Percentiles rank a stretch among this genome's conserved stretches.
Conservation (phyloP, 2,329 filamentous ascomycete species). For the Ophiocordyceps unilateralis region DNA sequence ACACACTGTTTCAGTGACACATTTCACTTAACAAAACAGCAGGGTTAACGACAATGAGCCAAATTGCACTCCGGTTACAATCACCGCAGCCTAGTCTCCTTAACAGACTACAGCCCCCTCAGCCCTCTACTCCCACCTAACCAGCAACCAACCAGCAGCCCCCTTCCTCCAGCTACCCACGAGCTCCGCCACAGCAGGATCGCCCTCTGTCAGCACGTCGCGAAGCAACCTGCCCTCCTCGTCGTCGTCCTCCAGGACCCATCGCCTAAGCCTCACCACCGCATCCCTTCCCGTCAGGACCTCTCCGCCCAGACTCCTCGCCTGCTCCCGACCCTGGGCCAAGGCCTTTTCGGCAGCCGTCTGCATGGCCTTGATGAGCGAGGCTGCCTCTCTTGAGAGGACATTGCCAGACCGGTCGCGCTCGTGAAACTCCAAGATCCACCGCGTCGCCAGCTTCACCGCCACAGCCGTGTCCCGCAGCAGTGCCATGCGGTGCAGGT, state of each 20-base stretch:
- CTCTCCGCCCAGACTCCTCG: slow-evolving; percentile 13
- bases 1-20: no score
- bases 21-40: no score
- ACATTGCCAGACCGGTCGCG: slow-evolving; percentile 17
- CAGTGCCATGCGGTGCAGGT: slow-evolving; percentile 18
- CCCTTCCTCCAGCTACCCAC: slow-evolving; percentile 18
- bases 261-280: slow-evolving; percentile 9
- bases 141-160: slow-evolving; percentile 16
- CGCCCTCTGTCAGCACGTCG: slow-evolving; percentile 4
- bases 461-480: slow-evolving; percentile 21
- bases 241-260: slow-evolving; percentile 11
- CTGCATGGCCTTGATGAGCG: slow-evolving; percentile 17
- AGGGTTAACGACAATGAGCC: no score
- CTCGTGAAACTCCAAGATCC: slow-evolving; percentile 19
- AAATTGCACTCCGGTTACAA: no score
- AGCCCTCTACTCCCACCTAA: slow-evolving; percentile 13
- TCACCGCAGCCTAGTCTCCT: no score
- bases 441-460: slow-evolving; percentile 12
- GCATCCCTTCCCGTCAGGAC: slow-evolving; percentile 10
- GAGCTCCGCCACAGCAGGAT: slow-evolving; percentile 9
- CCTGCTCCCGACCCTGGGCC: slow-evolving; percentile 14
- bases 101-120: not conserved
- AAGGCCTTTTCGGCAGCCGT: slow-evolving; percentile 12
- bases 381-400: slow-evolving; percentile 18
- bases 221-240: not conserved